Evolutionary conservation across 2,329 filamentous ascomycete genomes (phyloP), one percentile per base, ranked within the genome.

Genomic region (Ophiostoma montium): DNA sequence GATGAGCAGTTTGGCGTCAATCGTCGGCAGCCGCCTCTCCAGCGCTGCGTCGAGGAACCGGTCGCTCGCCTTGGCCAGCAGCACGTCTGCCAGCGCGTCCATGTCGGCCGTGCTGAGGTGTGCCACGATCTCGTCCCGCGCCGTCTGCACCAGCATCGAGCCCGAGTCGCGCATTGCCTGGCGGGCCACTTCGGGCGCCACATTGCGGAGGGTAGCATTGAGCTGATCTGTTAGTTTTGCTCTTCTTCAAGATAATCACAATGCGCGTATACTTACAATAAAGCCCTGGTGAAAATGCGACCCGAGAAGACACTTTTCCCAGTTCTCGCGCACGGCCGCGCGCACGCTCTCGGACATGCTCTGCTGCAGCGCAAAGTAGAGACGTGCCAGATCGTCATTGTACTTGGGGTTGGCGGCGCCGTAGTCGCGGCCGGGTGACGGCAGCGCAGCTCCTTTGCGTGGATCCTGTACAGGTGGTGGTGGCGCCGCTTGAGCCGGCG

Each of bases 231-330:
- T n/a, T n/a, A n/a, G n/a, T n/a, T n/a, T n/a, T n/a, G n/a, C n/a
- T n/a, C n/a, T n/a, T n/a, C n/a, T n/a, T n/a, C n/a, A n/a, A n/a
- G n/a, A n/a, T n/a, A n/a, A n/a, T n/a, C n/a, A n/a, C n/a, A n/a
- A n/a, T n/a, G n/a, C n/a, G n/a, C n/a, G n/a, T n/a, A n/a, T n/a
- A n/a, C n/a, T n/a, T n/a, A n/a, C n/a, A 48, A 76, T 50, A 53
- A 77, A 77, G 2, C 68, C 65, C 38, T 68, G 62, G 52, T 77
- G 73, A 50, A 72, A 76, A 11, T 73, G 68, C 4, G 70, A 72
- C 10, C 73, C 73, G 3, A 69, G 49, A 2, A 76, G 53, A 16
- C 67, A 68, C 54, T 69, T 74, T 38, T 72, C 62, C 69, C 71
- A 75, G 49, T 70, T 65, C 52, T 75, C 72, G 21, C 74, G 65